Evolutionary conservation across 2,329 filamentous ascomycete species (phyloP), one percentile per base, ranked within the genome.

Genomic region (Colletotrichum agaves): DNA sequence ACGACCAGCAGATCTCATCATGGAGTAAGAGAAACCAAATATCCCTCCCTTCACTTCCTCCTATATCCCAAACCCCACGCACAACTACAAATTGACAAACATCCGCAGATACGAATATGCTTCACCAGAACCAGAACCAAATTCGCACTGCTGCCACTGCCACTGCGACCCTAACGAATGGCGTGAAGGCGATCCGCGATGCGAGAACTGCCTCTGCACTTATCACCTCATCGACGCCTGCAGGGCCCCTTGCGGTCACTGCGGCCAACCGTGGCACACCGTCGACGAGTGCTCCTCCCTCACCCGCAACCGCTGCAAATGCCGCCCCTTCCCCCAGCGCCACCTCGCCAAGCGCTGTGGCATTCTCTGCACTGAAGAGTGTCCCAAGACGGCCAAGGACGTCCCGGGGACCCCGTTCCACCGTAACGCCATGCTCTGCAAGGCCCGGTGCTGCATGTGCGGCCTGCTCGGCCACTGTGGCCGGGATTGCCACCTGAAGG

Each of bases 391-490:
- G 17, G 37, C 41, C 37, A 66, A 17, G 13, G 46, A 50, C 2
- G 53, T 69, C 11, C 65, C 65, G 1, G 69, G 71, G 3, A 75
- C 75, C 6, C 71, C 73, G 49, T 72, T 71, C 69, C 77, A 80
- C 67, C 72, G 71, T 31, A 78, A 75, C 47, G 79, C 79, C 47
- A 81, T 82, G 74, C 72, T 73, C 3, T 82, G 79, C 71, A 67
- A 69, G 17, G 53, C 71, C 15, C 75, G 80, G 17, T 82, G 80
- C 69, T 81, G 79, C 68, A 81, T 82, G 79, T 82, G 80, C 63
- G 80, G 80, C n/a, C 61, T 76, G 3, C 71, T 67, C 19, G 78
- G 77, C 2, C 79, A 82, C 64, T 74, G 73, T 27, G 79, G 79
- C n/a, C 72, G 64, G 13, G 73, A 79, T 31, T 81, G 80, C 65